These are phyloP conservation scores for Pyrenochaeta sp. DNA, from an alignment of 2,329 filamentous ascomycete genomes.

Conservation along the genomic window DNA sequence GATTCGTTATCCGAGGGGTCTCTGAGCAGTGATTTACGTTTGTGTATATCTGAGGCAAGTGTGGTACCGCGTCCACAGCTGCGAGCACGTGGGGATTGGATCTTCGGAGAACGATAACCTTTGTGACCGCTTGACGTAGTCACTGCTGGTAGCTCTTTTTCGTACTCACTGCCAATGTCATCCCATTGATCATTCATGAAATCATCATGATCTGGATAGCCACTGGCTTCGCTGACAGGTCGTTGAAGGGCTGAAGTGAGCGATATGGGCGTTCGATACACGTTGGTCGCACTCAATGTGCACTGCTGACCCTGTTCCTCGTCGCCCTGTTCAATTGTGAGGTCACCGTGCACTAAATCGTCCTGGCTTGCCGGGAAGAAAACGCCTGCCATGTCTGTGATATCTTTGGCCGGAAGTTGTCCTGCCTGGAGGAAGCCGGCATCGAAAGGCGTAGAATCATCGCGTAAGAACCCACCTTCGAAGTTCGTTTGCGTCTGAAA, in stretches of 20 bases:
- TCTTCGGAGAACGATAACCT: too few species aligned
- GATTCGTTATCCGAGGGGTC: slow-evolving; percentile 18
- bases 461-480: slow-evolving; percentile 54
- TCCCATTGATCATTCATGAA: slow-evolving; percentile 49
- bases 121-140: slow-evolving; percentile 19
- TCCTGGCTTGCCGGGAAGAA: slow-evolving; percentile 51
- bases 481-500: slow-evolving; percentile 43
- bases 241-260: slow-evolving; percentile 43
- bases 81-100: slow-evolving; percentile 1
- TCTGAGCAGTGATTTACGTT: slow-evolving; percentile 11
- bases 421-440: slow-evolving; percentile 25
- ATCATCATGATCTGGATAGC: background rate
- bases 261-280: slow-evolving; percentile 45
- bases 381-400: slow-evolving; percentile 44
- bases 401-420: slow-evolving; percentile 2
- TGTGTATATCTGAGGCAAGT: slow-evolving; percentile 8
- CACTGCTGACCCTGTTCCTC: slow-evolving; percentile 5
- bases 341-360: slow-evolving; percentile 38
- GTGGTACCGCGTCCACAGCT: slow-evolving; percentile 11
- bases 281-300: slow-evolving; percentile 12
- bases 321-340: slow-evolving; percentile 46
- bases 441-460: slow-evolving; percentile 24
- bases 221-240: slow-evolving; percentile 6
- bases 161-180: slow-evolving; percentile 39
- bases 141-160: slow-evolving; percentile 7